Percentiles rank a stretch among this genome's conserved stretches.
Evolutionary conservation across 129 eudicot species (phyloP).

Genomic region (Helianthus annuus): DNA sequence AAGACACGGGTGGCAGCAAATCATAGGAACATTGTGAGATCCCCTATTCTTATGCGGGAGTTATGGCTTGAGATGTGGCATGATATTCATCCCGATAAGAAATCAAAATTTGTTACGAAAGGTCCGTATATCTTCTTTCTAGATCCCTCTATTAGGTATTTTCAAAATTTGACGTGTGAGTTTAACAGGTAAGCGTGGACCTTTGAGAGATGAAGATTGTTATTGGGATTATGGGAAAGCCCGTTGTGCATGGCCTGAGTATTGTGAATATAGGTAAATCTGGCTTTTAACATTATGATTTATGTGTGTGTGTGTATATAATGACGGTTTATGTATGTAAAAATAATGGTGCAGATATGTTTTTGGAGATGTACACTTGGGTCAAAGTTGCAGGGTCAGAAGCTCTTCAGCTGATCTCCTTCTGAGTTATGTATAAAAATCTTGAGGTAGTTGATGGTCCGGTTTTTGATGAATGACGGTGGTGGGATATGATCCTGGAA

Average conservation of each 20-base stretch:
- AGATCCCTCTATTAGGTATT: conserved; percentile 14
- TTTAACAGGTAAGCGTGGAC: conserved; percentile 81
- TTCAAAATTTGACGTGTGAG: conserved; percentile 16
- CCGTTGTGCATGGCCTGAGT: conserved; percentile 92
- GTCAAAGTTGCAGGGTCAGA: conserved; percentile 90
- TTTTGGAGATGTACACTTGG: conserved; percentile 94
- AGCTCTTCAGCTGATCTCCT: conserved; percentile 71
- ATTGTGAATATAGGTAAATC: conserved; percentile 88
- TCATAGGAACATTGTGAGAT: conserved; percentile 89
- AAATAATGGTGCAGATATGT: conserved; percentile 56
- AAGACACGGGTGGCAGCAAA: conserved; percentile 54
- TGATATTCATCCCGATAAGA: conserved; percentile 89
- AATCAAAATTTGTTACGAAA: conserved; percentile 81
- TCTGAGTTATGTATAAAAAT: conserved; percentile 53
- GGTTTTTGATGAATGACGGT: conserved; percentile 7
- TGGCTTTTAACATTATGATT: conserved; percentile 8
- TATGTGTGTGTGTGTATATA: neutral
- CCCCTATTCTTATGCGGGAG: conserved; percentile 92
- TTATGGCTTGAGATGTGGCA: conserved; percentile 99
- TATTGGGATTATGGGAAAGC: conserved; percentile 97
- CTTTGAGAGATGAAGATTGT: conserved; percentile 92
- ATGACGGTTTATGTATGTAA: conserved; percentile 21
- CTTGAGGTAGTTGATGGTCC: conserved; percentile 33
- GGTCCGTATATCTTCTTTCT: conserved; percentile 37
- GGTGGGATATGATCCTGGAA: conserved; percentile 28